Evolutionary conservation across 2,329 filamentous ascomycete species (phyloP).

Genomic region (Aschersonia sp.): DNA sequence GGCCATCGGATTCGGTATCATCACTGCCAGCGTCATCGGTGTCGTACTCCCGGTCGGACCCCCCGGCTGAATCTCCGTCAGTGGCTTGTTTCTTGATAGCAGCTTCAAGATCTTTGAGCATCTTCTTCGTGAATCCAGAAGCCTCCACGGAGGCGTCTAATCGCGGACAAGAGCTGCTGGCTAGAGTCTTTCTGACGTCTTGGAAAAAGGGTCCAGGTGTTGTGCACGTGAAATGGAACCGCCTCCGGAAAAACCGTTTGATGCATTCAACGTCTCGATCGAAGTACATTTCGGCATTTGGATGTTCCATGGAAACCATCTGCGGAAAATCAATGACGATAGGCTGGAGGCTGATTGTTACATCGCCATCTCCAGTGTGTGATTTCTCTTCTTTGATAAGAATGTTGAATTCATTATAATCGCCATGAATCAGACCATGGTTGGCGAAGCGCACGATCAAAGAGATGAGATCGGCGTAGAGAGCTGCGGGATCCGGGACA

Average conservation of each 20-base stretch:
- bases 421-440: constrained; percentile 86
- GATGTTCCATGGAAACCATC: constrained; percentile 90
- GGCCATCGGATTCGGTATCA: constrained; percentile 7
- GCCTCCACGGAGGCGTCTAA: constrained; percentile 83
- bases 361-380: constrained; percentile 23
- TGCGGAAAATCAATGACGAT: constrained; percentile 96
- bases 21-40: constrained; percentile 15
- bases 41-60: constrained; percentile 11
- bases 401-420: constrained; percentile 99
- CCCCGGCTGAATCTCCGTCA: constrained; percentile 19
- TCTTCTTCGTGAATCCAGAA: constrained; percentile 92
- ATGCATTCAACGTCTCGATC: constrained; percentile 91
- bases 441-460: constrained; percentile 74
- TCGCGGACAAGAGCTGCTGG: constrained; percentile 49
- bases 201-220: constrained; percentile 74
- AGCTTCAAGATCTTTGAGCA: constrained; percentile 82
- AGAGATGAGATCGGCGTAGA: constrained; percentile 84
- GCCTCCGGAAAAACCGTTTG: constrained; percentile 81
- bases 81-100: constrained; percentile 72
- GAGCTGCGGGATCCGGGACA: constrained; percentile 67
- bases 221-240: constrained; percentile 77
- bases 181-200: constrained; percentile 63
- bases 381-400: constrained; percentile 63
- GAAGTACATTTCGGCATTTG: constrained; percentile 94
- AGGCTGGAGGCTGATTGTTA: constrained; percentile 46